These are phyloP conservation scores for Oryza meyeriana DNA, from an alignment of 176 grass and related monocot species.

Conservation along the genomic window DNA sequence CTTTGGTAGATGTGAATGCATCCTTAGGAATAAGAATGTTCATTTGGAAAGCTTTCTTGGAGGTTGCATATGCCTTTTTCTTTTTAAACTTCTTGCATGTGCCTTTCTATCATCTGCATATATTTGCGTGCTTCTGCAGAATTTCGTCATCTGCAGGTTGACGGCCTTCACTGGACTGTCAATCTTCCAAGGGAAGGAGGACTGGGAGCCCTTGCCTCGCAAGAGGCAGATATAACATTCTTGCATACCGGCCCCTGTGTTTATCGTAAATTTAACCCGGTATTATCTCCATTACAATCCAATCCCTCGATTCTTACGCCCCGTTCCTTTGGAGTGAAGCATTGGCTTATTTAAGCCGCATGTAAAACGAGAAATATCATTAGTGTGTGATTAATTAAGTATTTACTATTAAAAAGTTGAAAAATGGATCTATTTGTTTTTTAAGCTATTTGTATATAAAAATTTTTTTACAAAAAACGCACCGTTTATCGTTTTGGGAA, in stretches of 20 bases:
- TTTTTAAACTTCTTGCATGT: neutral
- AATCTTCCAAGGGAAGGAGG: slow-evolving; percentile 19
- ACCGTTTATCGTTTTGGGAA: too few species aligned
- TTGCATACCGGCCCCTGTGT: neutral
- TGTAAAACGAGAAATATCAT: too few species aligned
- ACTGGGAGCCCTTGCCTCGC: slow-evolving; percentile 1
- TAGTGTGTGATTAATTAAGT: too few species aligned
- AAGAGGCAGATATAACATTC: neutral
- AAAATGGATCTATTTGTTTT: too few species aligned
- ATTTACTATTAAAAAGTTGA: too few species aligned
- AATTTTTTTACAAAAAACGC: too few species aligned
- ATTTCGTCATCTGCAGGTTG: neutral
- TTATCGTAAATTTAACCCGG: neutral
- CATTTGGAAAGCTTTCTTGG: neutral
- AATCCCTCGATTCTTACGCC: too few species aligned
- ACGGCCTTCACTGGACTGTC: neutral
- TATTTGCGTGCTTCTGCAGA: neutral
- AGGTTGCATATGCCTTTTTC: neutral
- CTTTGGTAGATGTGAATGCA: too few species aligned
- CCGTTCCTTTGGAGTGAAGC: too few species aligned
- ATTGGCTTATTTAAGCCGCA: too few species aligned
- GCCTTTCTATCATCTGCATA: neutral
- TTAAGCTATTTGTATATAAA: too few species aligned
- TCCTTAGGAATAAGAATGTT: too few species aligned
- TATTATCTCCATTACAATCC: neutral